A percentile compares a stretch with the other conserved stretches of the same genome.
Evolutionary conservation across 371 early-diverging fungal species (phyloP).

Genomic region (Basidiobolus heterosporus): DNA sequence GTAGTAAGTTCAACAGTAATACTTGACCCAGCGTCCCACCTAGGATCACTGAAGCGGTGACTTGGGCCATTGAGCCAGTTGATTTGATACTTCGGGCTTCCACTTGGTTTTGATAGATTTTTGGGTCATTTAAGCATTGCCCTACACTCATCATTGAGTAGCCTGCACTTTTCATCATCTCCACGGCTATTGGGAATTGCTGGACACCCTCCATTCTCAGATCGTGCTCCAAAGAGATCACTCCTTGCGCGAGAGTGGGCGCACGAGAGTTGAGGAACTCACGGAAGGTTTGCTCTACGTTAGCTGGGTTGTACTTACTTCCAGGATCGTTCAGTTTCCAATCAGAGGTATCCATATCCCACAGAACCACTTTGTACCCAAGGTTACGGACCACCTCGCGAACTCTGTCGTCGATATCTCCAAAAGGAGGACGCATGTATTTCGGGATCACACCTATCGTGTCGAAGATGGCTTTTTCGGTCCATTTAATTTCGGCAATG

Average conservation of each 20-base stretch:
- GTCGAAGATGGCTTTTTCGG: slow-evolving; percentile 38
- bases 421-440: slow-evolving; percentile 41
- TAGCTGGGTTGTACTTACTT: slow-evolving; percentile 9
- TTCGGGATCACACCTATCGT: slow-evolving; percentile 32
- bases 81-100: no score
- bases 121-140: neutral
- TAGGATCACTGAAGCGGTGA: no score
- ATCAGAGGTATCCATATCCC: slow-evolving; percentile 19
- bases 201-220: slow-evolving; percentile 1
- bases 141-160: neutral
- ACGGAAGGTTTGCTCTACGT: slow-evolving; percentile 10
- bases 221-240: slow-evolving; percentile 18
- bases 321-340: slow-evolving; percentile 9
- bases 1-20: no score
- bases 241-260: neutral
- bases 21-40: no score
- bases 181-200: neutral
- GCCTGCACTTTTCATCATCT: neutral
- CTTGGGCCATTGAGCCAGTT: no score
- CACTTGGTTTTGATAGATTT: no score
- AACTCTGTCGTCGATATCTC: slow-evolving; percentile 50
- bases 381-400: slow-evolving; percentile 33
- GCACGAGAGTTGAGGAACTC: slow-evolving; percentile 9
- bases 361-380: slow-evolving; percentile 26
- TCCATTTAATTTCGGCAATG: slow-evolving; percentile 55